These are phyloP conservation scores for Aureobasidium sp. DNA, from an alignment of 2,329 filamentous ascomycete genomes.

Conservation along the genomic window DNA sequence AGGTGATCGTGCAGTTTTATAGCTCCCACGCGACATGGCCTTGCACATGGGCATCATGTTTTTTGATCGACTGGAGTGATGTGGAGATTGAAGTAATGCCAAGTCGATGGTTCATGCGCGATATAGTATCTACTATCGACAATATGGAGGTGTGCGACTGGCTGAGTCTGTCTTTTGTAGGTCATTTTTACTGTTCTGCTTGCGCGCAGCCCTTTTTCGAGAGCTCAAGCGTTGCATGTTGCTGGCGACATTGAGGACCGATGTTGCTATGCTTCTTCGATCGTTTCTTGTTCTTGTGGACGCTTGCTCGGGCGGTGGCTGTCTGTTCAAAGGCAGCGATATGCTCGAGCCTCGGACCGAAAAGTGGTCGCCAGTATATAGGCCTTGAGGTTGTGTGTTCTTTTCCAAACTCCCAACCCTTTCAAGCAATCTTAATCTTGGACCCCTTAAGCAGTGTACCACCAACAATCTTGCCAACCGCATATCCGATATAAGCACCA, in stretches of 20 bases:
- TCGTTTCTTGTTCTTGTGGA: not conserved
- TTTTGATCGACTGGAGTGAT: not conserved
- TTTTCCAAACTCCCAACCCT: not conserved
- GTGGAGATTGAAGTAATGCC: not conserved
- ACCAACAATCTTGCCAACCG: conserved; percentile 55
- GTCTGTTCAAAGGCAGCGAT: too few species aligned
- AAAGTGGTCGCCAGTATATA: not conserved
- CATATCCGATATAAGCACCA: conserved; percentile 73
- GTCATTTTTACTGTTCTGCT: not conserved
- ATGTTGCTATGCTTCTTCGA: not conserved
- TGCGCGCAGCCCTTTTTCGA: not conserved
- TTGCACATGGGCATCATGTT: not conserved
- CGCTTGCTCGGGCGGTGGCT: not conserved
- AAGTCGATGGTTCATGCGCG: conserved; percentile 9
- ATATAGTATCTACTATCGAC: not conserved
- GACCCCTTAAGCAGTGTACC: conserved; percentile 42
- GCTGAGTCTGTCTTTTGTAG: not conserved
- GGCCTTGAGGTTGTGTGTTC: not conserved
- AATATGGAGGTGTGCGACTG: too few species aligned
- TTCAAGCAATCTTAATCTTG: conserved; percentile 35
- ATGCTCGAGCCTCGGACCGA: not conserved
- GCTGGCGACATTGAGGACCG: not conserved
- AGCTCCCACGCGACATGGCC: too few species aligned
- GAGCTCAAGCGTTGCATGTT: not conserved
- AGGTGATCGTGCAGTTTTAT: too few species aligned